A percentile compares a stretch with the other conserved stretches of the same genome.
Evolutionary conservation across 2,329 filamentous ascomycete genomes (phyloP).

Genomic region (Fusarium succisae): DNA sequence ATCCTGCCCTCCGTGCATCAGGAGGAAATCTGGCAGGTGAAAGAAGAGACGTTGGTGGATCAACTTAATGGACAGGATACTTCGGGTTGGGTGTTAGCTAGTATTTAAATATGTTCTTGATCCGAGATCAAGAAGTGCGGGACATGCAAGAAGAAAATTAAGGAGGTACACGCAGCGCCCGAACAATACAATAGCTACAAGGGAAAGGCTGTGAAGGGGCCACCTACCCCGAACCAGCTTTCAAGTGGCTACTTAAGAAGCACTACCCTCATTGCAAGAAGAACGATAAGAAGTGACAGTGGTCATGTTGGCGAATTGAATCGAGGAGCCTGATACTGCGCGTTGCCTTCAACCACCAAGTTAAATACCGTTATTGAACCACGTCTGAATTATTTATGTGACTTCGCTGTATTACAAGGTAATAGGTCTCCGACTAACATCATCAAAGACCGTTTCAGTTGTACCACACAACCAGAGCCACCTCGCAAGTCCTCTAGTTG

Average conservation of each 20-base stretch:
- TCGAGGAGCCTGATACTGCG: too few relatives aligned
- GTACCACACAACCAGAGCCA: neutral
- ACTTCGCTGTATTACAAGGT: neutral
- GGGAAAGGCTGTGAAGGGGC: too few relatives aligned
- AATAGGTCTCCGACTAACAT: rapidly evolving
- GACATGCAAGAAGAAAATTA: neutral
- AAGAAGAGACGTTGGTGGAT: too few relatives aligned
- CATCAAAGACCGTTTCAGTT: neutral
- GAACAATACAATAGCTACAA: rapidly evolving
- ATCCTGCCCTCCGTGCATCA: neutral
- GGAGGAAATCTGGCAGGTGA: neutral
- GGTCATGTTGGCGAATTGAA: too few relatives aligned
- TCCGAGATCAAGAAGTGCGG: neutral
- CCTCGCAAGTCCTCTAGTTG: rapidly evolving
- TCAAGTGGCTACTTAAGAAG: neutral
- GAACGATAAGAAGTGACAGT: neutral
- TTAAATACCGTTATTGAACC: neutral
- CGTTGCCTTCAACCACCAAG: neutral
- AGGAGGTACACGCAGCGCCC: neutral
- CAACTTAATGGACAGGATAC: rapidly evolving
- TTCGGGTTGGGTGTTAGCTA: rapidly evolving
- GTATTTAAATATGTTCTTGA: neutral
- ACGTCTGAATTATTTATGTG: too few relatives aligned
- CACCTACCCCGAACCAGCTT: neutral
- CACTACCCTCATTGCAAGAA: too few relatives aligned